Evolutionary conservation across 129 eudicot genomes (phyloP).

Genomic region (Flaveria trinervia): DNA sequence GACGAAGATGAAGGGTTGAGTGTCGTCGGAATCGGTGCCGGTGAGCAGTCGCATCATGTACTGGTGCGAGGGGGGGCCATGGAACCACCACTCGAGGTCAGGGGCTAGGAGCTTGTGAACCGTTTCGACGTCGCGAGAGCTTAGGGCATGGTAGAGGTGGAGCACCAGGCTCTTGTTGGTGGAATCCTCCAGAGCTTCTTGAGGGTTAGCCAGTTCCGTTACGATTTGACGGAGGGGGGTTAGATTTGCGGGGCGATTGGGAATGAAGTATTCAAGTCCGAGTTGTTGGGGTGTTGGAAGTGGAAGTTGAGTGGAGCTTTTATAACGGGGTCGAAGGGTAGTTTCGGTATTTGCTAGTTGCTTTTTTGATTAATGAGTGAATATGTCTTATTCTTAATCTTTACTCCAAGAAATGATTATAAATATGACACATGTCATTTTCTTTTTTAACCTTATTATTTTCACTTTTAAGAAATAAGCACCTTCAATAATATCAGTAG

Average conservation of each 20-base stretch:
- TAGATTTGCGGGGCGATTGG: not conserved
- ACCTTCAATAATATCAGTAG: too few species aligned
- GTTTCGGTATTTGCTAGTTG: slow-evolving; percentile 19
- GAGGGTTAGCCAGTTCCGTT: slow-evolving; percentile 42
- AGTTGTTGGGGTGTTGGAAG: slow-evolving; percentile 16
- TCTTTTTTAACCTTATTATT: too few species aligned
- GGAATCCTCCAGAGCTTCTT: slow-evolving; percentile 77
- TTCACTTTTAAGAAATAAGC: too few species aligned
- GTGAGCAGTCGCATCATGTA: slow-evolving; percentile 96
- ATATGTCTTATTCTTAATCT: not conserved
- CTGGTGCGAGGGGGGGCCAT: slow-evolving; percentile 98
- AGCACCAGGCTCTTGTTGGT: slow-evolving; percentile 65
- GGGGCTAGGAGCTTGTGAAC: slow-evolving; percentile 76
- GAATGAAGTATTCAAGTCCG: not conserved
- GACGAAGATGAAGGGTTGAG: slow-evolving; percentile 45
- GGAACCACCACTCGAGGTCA: slow-evolving; percentile 99
- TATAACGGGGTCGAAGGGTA: not conserved
- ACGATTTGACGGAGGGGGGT: too few species aligned
- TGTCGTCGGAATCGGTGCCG: slow-evolving; percentile 44
- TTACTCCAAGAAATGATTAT: too few species aligned
- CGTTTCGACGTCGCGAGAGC: slow-evolving; percentile 67
- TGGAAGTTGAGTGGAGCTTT: not conserved
- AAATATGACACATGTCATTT: too few species aligned
- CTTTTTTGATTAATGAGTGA: slow-evolving; percentile 4
- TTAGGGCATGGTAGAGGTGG: slow-evolving; percentile 95